These are phyloP conservation scores for Sarcodon aspratus DNA, from an alignment of 768 basidiomycete genomes.

Conservation along the genomic window DNA sequence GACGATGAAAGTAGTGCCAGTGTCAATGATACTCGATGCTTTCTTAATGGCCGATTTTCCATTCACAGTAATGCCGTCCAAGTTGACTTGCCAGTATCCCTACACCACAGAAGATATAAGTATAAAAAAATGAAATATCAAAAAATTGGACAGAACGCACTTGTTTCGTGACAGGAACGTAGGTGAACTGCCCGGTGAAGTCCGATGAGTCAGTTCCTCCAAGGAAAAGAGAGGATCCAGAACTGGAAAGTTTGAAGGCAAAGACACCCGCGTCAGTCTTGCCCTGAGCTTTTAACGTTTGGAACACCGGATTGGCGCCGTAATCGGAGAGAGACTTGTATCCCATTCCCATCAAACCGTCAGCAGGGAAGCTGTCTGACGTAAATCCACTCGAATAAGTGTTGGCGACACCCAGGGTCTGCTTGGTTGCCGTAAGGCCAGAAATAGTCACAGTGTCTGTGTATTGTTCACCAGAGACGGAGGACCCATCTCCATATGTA, in stretches of 20 bases:
- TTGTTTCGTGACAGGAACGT: constrained; percentile 13
- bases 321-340: constrained; percentile 16
- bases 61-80: constrained; percentile 18
- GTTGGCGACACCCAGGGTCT: constrained; percentile 17
- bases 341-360: constrained; percentile 20
- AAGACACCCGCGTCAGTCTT: constrained; percentile 18
- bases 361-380: constrained; percentile 7
- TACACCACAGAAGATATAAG: constrained; percentile 6
- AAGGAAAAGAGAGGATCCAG: constrained; percentile 23
- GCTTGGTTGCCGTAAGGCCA: constrained; percentile 23
- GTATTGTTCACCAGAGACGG: constrained; percentile 3
- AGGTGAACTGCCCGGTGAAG: constrained; percentile 29
- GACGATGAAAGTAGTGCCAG: constrained; percentile 23
- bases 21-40: constrained; percentile 23
- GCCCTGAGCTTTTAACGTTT: constrained; percentile 12
- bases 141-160: constrained; percentile 3
- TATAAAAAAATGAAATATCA: neutral
- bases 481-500: constrained; percentile 6
- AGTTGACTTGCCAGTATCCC: constrained; percentile 26
- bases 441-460: constrained; percentile 23
- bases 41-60: constrained; percentile 9
- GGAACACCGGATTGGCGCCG: constrained; percentile 16
- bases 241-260: constrained; percentile 26
- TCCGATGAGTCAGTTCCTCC: constrained; percentile 29
- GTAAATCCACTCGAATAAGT: constrained; percentile 11